Evolutionary conservation across 2,329 filamentous ascomycete species (phyloP).

Genomic region (Aureobasidium sp.): DNA sequence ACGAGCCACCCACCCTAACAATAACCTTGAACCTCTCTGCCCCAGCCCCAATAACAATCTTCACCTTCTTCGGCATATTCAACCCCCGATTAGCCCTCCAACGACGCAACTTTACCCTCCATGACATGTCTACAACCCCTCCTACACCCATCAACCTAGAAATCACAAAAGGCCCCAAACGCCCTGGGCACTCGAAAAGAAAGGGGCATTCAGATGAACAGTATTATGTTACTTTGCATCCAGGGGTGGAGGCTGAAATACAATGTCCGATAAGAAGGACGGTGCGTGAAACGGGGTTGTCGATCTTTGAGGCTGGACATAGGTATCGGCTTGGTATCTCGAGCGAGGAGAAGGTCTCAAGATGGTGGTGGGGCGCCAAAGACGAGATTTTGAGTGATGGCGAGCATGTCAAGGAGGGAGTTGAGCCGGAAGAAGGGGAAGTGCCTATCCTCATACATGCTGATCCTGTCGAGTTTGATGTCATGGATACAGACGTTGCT

Average conservation of each 20-base stretch:
- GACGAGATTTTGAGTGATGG: background rate
- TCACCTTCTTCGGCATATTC: background rate
- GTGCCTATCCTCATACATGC: background rate
- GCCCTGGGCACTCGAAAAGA: background rate
- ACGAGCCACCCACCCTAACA: background rate
- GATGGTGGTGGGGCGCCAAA: background rate
- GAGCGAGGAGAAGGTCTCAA: background rate
- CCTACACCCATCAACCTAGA: background rate
- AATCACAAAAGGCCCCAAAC: background rate
- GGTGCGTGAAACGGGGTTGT: background rate
- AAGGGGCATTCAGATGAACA: background rate
- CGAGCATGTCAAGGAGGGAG: background rate
- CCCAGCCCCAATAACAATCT: background rate
- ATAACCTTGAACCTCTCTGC: background rate
- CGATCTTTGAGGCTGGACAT: background rate
- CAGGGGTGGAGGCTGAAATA: background rate
- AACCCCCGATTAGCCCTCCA: background rate
- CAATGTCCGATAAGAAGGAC: background rate
- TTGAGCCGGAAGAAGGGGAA: background rate
- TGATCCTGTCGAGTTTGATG: background rate
- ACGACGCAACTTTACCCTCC: background rate
- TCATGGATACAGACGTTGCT: background rate
- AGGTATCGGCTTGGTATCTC: background rate
- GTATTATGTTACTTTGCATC: background rate
- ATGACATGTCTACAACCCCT: background rate